A percentile compares a stretch with the other conserved stretches of the same genome.
These are phyloP conservation scores for Elsinoe fawcettii DNA, from an alignment of 2,329 filamentous ascomycete genomes.

Conservation along the genomic window DNA sequence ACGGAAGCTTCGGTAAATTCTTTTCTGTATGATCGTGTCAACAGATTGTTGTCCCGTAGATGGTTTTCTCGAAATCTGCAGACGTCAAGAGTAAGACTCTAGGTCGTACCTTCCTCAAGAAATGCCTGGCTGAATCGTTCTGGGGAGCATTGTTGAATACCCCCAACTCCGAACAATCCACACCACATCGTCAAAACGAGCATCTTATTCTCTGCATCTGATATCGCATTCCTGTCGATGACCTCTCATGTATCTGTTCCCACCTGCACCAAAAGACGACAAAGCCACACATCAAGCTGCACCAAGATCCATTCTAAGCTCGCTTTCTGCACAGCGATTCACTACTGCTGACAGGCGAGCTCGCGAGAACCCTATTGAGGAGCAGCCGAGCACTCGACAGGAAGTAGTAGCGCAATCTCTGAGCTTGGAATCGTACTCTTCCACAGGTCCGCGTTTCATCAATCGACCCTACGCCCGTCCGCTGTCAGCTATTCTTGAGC, in stretches of 20 bases:
- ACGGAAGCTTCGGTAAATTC: too few species aligned
- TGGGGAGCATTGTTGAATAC: too few species aligned
- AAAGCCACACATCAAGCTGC: background rate
- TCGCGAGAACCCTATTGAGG: background rate
- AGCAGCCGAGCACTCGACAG: background rate
- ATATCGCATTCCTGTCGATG: background rate
- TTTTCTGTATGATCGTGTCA: too few species aligned
- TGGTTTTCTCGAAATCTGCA: too few species aligned
- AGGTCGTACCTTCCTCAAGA: background rate
- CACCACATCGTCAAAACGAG: conserved; percentile 1
- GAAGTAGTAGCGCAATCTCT: too few species aligned
- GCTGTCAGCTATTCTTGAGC: conserved; percentile 39
- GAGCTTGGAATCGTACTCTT: background rate
- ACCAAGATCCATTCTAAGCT: background rate
- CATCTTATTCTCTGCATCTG: conserved; percentile 7
- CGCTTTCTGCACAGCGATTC: background rate
- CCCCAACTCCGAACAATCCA: background rate
- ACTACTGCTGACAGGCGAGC: background rate
- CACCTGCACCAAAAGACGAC: background rate
- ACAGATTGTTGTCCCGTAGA: too few species aligned
- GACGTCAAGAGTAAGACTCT: too few species aligned
- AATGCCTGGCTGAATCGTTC: too few species aligned
- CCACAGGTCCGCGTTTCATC: conserved; percentile 19
- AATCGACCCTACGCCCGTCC: conserved; percentile 30
- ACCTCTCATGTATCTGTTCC: background rate